These are phyloP conservation scores for Termitomyces sp. DNA, from an alignment of 768 basidiomycete genomes.

Conservation along the genomic window DNA sequence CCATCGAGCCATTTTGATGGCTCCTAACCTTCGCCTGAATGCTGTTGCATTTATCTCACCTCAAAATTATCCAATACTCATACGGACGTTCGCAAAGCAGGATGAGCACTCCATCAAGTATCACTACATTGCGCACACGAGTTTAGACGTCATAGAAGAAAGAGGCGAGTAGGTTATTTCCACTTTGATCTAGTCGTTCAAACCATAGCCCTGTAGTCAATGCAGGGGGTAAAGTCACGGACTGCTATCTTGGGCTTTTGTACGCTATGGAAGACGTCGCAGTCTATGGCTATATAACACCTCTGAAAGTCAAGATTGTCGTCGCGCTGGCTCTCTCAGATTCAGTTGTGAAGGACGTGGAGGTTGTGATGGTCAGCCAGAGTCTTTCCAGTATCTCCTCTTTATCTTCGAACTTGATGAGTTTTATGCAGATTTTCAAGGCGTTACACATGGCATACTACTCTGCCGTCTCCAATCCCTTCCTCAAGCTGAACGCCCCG, in stretches of 20 bases:
- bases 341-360: slow-evolving; percentile 73
- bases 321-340: slow-evolving; percentile 77
- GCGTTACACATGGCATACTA: slow-evolving; percentile 89
- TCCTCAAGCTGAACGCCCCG: slow-evolving; percentile 60
- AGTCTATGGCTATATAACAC: slow-evolving; percentile 89
- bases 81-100: slow-evolving; percentile 63
- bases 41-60: slow-evolving; percentile 85
- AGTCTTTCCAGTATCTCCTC: background rate
- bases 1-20: slow-evolving; percentile 35
- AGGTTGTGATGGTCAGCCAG: slow-evolving; percentile 62
- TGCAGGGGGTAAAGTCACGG: slow-evolving; percentile 55
- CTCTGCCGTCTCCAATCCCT: slow-evolving; percentile 79
- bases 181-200: slow-evolving; percentile 4
- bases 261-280: slow-evolving; percentile 93
- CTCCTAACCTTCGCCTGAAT: slow-evolving; percentile 64
- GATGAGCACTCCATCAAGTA: slow-evolving; percentile 65
- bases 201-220: slow-evolving; percentile 24
- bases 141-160: slow-evolving; percentile 88
- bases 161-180: slow-evolving; percentile 51
- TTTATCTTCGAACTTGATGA: background rate
- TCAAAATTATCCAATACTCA: slow-evolving; percentile 76
- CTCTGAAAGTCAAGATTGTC: slow-evolving; percentile 84
- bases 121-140: slow-evolving; percentile 89
- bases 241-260: slow-evolving; percentile 81
- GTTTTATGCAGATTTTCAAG: slow-evolving; percentile 64